A percentile compares a stretch with the other conserved stretches of the same genome.
Conservation (phyloP, 1,139 yeast species). For the Meyerozyma guilliermondii region DNA sequence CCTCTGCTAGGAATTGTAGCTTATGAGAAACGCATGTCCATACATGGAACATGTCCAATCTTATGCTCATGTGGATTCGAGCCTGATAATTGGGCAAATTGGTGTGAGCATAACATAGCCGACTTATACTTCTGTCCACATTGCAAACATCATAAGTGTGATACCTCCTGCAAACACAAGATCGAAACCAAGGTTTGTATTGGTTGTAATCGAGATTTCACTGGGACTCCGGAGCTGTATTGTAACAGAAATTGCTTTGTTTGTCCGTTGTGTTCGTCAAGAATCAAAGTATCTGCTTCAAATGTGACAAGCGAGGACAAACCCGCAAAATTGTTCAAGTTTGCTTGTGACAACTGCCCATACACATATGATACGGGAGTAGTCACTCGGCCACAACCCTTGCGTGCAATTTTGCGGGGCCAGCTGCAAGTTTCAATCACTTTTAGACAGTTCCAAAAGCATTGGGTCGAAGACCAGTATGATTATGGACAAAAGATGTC, state of each 20-base stretch:
- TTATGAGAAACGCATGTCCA: background rate
- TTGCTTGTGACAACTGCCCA: constrained; percentile 9
- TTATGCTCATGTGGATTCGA: background rate
- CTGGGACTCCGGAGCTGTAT: constrained; percentile 3
- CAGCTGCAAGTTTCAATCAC: background rate
- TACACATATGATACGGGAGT: constrained; percentile 9
- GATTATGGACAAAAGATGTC: background rate
- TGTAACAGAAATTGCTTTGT: constrained; percentile 11
- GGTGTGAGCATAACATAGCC: background rate
- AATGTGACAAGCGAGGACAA: constrained; percentile 4
- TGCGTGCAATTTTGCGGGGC: constrained; percentile 7
- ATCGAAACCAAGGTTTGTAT: constrained; percentile 11
- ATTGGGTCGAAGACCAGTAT: background rate
- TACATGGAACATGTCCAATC: background rate
- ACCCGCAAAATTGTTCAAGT: constrained; percentile 10
- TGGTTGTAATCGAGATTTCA: constrained; percentile 10
- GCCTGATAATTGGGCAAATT: background rate
- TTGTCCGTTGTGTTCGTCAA: constrained; percentile 11
- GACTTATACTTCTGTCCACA: constrained; percentile 11
- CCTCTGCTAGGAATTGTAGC: no score
- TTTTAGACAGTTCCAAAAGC: background rate
- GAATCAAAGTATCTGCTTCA: constrained; percentile 6
- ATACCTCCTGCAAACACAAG: constrained; percentile 5
- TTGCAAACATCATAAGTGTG: constrained; percentile 8
- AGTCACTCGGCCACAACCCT: constrained; percentile 10